Base-by-base conservation (phyloP, 2,329 filamentous ascomycete genomes). In the Colletotrichum gigasporum region DNA sequence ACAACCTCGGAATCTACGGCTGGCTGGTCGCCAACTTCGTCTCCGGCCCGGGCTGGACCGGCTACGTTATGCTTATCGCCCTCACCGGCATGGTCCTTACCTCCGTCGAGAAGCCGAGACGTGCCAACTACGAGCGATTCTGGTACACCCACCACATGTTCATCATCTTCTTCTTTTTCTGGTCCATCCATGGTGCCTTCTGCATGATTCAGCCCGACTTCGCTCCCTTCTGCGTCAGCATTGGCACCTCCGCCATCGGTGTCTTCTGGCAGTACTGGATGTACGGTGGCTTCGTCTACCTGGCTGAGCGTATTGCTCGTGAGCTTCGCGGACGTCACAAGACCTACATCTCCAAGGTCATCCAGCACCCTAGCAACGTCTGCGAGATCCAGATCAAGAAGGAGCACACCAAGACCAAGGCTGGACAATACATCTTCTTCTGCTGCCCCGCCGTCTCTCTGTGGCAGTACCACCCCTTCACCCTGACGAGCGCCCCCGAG, bases 351-450 rank as follows among this genome's bases (percentile, higher is more conserved):
- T 93, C 91, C 68, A 96, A 96, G 80, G 93, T 96, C 67, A 90
- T 96, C 68, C 92, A 96, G 80, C 92, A 96, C 76, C 92, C 92
- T 7, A 93, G 91, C 82, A 93, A 94, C 72, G 93, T 96, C 16
- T 92, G 91, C 75, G 93, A 96, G 79, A 94, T 96, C 66, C 93
- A 96, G 80, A 94, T 96, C 81, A 94, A 95, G 84, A 96, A 96
- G 79, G 91, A 94, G 74, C 83, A 93, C 78, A 94, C 92, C 44
- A 93, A 90, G 82, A 93, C 91, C 3, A 85, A 86, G 54, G 91
- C 92, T 18, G 93, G 93, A 52, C 91, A 93, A 84, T 96, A 96
- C 80, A 95, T 96, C 71, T 95, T 95, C 81, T 84, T 96, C 70
- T 95, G 91, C 82, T 96, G 92, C 75, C 93, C 93, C 1, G 91